phyloP scores from a whole-genome alignment of 495 filamentous ascomycete genomes.

The Sordaria brevicollis region DNA sequence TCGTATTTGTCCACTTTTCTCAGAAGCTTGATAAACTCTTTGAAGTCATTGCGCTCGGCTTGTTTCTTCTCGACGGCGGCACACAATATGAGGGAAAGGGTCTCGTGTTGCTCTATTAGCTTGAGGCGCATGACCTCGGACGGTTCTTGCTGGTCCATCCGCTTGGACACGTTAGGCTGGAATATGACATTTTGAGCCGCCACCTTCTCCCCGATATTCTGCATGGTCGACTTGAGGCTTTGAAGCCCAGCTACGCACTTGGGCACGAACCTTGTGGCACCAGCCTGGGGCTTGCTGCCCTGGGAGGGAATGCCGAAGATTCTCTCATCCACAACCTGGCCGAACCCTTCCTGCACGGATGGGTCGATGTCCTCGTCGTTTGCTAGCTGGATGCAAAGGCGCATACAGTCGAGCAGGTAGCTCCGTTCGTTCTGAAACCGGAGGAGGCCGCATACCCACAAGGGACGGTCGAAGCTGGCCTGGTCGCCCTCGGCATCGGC shows the following conservation, averaged over 20 bases:
- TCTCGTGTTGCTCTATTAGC: constrained; percentile 77
- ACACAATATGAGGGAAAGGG: constrained; percentile 63
- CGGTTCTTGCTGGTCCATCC: constrained; percentile 61
- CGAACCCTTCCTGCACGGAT: constrained; percentile 27
- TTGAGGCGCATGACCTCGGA: constrained; percentile 62
- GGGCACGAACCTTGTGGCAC: constrained; percentile 40
- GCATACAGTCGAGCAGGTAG: constrained; percentile 71
- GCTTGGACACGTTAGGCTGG: constrained; percentile 41
- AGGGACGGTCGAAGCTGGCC: constrained; percentile 53
- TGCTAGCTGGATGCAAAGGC: constrained; percentile 58
- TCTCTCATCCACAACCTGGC: constrained; percentile 25
- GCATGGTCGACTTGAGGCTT: constrained; percentile 62
- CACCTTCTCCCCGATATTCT: constrained; percentile 57
- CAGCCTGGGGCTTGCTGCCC: constrained; percentile 4
- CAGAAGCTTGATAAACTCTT: constrained; percentile 51
- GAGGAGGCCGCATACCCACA: constrained; percentile 64
- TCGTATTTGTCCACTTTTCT: constrained; percentile 64
- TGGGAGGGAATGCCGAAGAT: constrained; percentile 26
- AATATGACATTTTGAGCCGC: constrained; percentile 62
- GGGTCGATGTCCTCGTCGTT: constrained; percentile 39
- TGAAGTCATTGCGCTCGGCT: constrained; percentile 60
- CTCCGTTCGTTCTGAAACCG: constrained; percentile 73
- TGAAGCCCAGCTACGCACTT: constrained; percentile 65
- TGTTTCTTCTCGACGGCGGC: constrained; percentile 66
- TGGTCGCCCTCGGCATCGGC: constrained; percentile 57